Conservation (phyloP, 2,329 filamentous ascomycete genomes). For the Exophiala phaeomuriformis region DNA sequence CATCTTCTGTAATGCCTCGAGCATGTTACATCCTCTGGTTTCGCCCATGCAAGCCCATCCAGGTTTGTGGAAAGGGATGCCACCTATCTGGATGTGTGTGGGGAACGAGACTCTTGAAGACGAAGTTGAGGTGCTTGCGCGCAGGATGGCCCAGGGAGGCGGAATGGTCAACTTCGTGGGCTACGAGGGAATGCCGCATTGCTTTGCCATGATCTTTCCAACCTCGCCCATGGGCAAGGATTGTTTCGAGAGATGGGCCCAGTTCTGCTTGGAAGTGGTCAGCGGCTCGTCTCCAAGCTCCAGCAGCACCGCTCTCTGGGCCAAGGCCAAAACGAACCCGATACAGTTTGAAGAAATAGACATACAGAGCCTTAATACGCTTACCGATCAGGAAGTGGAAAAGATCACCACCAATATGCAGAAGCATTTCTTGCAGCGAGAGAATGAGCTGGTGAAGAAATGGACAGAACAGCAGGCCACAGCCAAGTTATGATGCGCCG, state of each 20-base stretch:
- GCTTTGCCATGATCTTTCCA: slow-evolving; percentile 51
- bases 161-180: slow-evolving; percentile 35
- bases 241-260: slow-evolving; percentile 51
- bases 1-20: slow-evolving; percentile 36
- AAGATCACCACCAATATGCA: slow-evolving; percentile 28
- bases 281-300: slow-evolving; percentile 27
- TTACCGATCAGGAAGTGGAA: slow-evolving; percentile 35
- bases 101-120: slow-evolving; percentile 40
- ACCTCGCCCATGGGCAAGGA: slow-evolving; percentile 41
- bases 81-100: slow-evolving; percentile 37
- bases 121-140: slow-evolving; percentile 36
- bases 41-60: slow-evolving; percentile 34
- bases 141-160: slow-evolving; percentile 35
- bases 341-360: slow-evolving; percentile 29
- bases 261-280: slow-evolving; percentile 43
- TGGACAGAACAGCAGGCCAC: slow-evolving; percentile 28
- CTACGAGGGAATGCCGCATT: slow-evolving; percentile 43
- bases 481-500: slow-evolving; percentile 29
- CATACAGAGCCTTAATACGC: slow-evolving; percentile 31
- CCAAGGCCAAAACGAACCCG: slow-evolving; percentile 30
- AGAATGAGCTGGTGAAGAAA: slow-evolving; percentile 31
- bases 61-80: slow-evolving; percentile 37
- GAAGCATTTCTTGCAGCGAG: slow-evolving; percentile 33
- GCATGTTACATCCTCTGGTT: slow-evolving; percentile 36
- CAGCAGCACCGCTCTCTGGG: slow-evolving; percentile 25